Base-by-base conservation (phyloP, 1,284 basidiomycete genomes). In the Trametes pubescens region DNA sequence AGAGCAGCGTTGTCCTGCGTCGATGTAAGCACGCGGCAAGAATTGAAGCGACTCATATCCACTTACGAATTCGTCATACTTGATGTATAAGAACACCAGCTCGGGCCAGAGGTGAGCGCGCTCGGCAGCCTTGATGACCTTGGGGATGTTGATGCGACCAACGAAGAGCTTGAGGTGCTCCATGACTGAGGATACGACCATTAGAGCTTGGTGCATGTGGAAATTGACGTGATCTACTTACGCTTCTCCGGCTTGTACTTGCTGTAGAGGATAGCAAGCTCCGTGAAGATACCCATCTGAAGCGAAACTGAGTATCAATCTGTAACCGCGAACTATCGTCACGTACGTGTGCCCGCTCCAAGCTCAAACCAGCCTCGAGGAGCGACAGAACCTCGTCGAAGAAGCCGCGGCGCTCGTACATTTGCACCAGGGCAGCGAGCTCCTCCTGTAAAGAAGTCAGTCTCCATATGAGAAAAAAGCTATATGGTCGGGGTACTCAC, bases 91-190 rank as follows among this genome's bases (percentile, higher is more conserved):
- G 87, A 96, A 99, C 51, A 99, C 97, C 21, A 99, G 87, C 77
- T 99, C 98, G n/a, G 95, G 91, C 97, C 98, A 99, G 60, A 99
- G 88, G 72, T 99, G 97, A n/a, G 94, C 95, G 74, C 93, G 92
- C 80, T 99, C 95, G 7, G 95, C 88, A 13, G 95, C 94, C 80
- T 92, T 93, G 83, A 99, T 96, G 73, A 98, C 82, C 81, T 92
- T 91, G 54, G 93, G 91, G 71, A 99, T 96, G 79, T 99, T 99
- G 85, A 97, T 96, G 63, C 98, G 93, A 53, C 95, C 92, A 73
- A 98, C 97, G 80, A 98, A 99, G 52, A 99, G 86, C 80, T 97
- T 99, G 68, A 99, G 85, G 80, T 99, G 96, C 76, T 99, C 98
- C 97, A 99, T 98, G 65, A 99, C 92, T 91, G 63, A 22, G 5